Percentiles rank a stretch among this genome's conserved stretches.
Evolutionary conservation across 345 rosid species (phyloP).

Genomic region (Eucalyptus pauciflora): DNA sequence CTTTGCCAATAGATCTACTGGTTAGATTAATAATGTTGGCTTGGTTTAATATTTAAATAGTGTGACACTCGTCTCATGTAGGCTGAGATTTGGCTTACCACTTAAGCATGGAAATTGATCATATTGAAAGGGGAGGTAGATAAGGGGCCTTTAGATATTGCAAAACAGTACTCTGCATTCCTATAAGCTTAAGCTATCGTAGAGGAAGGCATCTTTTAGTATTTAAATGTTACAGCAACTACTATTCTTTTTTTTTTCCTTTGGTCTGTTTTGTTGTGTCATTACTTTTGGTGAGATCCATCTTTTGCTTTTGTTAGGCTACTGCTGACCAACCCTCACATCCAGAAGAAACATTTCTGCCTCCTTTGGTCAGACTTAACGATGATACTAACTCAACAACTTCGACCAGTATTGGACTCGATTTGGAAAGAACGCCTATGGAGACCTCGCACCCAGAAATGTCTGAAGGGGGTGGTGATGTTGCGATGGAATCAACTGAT

Average conservation of each 20-base stretch:
- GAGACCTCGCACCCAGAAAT: conserved; percentile 27
- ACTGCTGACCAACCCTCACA: conserved; percentile 36
- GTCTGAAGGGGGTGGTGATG: conserved; percentile 23
- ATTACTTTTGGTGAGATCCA: background rate
- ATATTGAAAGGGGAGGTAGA: background rate
- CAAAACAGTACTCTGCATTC: background rate
- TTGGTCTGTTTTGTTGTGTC: background rate
- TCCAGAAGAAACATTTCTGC: conserved; percentile 45
- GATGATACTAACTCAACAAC: conserved; percentile 30
- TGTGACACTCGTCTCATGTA: background rate
- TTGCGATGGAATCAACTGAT: conserved; percentile 9
- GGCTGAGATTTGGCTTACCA: background rate
- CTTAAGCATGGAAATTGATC: background rate
- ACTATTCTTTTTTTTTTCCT: background rate
- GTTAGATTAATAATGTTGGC: background rate
- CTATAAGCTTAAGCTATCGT: background rate
- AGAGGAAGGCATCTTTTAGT: background rate
- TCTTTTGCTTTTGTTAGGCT: conserved; percentile 25
- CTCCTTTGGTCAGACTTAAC: conserved; percentile 15
- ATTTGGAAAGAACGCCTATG: conserved; percentile 34
- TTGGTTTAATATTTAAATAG: background rate
- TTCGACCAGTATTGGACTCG: conserved; percentile 48
- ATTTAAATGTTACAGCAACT: background rate
- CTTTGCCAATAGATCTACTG: background rate
- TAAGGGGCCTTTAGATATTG: background rate